phyloP scores from a whole-genome alignment of 495 filamentous ascomycete species.

The Aspergillus asperescens region DNA sequence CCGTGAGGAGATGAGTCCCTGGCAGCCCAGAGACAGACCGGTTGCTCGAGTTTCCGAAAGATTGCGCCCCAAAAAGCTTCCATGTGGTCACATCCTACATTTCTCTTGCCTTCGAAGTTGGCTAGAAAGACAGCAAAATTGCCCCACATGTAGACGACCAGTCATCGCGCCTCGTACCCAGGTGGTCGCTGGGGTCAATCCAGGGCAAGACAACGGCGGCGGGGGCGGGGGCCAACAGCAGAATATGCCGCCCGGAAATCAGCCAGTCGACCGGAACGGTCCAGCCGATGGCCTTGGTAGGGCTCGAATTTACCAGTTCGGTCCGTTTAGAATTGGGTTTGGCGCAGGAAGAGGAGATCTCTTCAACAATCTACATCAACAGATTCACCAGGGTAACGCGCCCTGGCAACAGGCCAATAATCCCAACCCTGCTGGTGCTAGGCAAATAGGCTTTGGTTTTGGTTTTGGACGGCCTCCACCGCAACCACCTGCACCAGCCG shows the following conservation, averaged over 20 bases:
- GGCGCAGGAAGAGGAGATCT: constrained; percentile 50
- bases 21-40: constrained; percentile 38
- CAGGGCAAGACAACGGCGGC: constrained; percentile 24
- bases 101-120: constrained; percentile 92
- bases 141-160: constrained; percentile 85
- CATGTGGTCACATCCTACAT: constrained; percentile 93
- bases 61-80: constrained; percentile 86
- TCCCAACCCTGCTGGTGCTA: constrained; percentile 28
- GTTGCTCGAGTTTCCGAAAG: constrained; percentile 61
- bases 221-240: constrained; percentile 25
- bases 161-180: constrained; percentile 46
- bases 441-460: constrained; percentile 42
- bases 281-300: constrained; percentile 34
- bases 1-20: constrained; percentile 87
- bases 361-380: constrained; percentile 50
- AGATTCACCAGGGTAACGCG: constrained; percentile 41
- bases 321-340: constrained; percentile 54
- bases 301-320: constrained; percentile 49
- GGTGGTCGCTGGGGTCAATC: constrained; percentile 24
- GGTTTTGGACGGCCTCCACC: constrained; percentile 40
- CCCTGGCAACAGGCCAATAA: constrained; percentile 31
- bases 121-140: constrained; percentile 97
- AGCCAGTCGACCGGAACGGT: constrained; percentile 27
- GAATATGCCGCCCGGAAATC: constrained; percentile 29
- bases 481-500: constrained; percentile 19